Evolutionary conservation across 2,329 filamentous ascomycete genomes (phyloP).

Genomic region (Helicocarpus griseus): DNA sequence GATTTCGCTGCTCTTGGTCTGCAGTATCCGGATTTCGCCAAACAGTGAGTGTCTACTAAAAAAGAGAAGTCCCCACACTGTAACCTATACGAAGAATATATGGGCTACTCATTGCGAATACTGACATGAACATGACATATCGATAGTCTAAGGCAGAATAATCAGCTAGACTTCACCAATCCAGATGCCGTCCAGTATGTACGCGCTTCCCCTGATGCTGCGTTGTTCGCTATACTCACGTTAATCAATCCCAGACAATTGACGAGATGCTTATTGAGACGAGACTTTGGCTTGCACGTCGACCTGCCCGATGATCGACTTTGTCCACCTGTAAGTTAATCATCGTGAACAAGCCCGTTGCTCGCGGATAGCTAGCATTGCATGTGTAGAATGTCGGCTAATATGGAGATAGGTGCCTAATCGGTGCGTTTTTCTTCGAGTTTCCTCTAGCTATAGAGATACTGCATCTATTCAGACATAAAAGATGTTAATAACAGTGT

Average conservation of each 20-base stretch:
- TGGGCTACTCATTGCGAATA: slow-evolving; percentile 7
- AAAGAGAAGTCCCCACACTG: too few species aligned
- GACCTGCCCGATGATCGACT: slow-evolving; percentile 67
- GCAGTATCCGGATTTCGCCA: slow-evolving; percentile 50
- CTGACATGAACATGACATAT: background rate
- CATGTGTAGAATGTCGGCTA: background rate
- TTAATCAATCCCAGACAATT: slow-evolving; percentile 42
- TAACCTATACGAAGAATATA: background rate
- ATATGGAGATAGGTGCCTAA: slow-evolving; percentile 32
- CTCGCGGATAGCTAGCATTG: background rate
- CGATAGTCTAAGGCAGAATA: slow-evolving; percentile 42
- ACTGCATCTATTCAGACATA: background rate
- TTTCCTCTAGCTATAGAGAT: background rate
- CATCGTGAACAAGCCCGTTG: background rate
- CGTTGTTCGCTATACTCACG: background rate
- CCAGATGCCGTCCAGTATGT: slow-evolving; percentile 67
- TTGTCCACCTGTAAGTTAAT: slow-evolving; percentile 63
- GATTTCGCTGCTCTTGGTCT: slow-evolving; percentile 54
- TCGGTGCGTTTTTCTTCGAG: slow-evolving; percentile 24
- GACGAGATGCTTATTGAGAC: slow-evolving; percentile 65
- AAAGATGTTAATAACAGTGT: too few species aligned
- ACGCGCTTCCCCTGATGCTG: slow-evolving; percentile 21
- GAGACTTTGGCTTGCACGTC: slow-evolving; percentile 64
- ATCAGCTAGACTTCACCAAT: slow-evolving; percentile 69
- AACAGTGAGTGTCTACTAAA: slow-evolving; percentile 38